These are phyloP conservation scores for Pseudomonodictys pantanalensis DNA, from an alignment of 495 filamentous ascomycete genomes.

Conservation along the genomic window DNA sequence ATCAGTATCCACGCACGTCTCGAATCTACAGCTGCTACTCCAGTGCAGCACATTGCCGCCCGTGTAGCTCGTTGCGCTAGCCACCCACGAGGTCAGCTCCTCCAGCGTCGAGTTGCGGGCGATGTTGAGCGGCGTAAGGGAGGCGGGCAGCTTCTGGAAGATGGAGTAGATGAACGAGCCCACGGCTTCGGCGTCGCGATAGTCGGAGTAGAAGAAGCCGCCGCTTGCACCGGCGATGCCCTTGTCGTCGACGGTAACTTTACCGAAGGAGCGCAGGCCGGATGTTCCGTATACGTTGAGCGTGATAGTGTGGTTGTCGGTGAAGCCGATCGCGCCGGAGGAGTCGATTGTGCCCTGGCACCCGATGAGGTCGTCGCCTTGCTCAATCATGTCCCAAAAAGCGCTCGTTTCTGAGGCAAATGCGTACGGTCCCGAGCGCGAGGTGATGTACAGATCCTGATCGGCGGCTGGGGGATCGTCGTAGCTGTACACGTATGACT, in stretches of 20 bases:
- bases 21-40: slow-evolving; percentile 20
- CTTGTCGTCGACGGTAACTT: slow-evolving; percentile 40
- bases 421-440: slow-evolving; percentile 42
- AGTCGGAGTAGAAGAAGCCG: slow-evolving; percentile 41
- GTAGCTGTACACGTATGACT: slow-evolving; percentile 43
- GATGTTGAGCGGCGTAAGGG: slow-evolving; percentile 43
- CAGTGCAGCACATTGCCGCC: slow-evolving; percentile 45
- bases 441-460: slow-evolving; percentile 37
- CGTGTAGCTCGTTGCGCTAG: slow-evolving; percentile 41
- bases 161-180: slow-evolving; percentile 44
- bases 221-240: slow-evolving; percentile 40
- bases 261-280: slow-evolving; percentile 41
- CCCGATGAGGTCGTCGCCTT: slow-evolving; percentile 35
- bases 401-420: slow-evolving; percentile 43
- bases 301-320: slow-evolving; percentile 40
- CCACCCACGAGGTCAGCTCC: slow-evolving; percentile 43
- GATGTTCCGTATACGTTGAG: slow-evolving; percentile 48
- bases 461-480: slow-evolving; percentile 38
- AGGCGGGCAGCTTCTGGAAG: slow-evolving; percentile 39
- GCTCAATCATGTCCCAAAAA: slow-evolving; percentile 43
- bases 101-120: slow-evolving; percentile 36
- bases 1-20: slow-evolving; percentile 5
- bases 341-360: slow-evolving; percentile 46
- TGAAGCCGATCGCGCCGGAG: slow-evolving; percentile 38
- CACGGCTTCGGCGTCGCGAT: slow-evolving; percentile 42